Evolutionary conservation across 2,329 filamentous ascomycete species (phyloP), one percentile per base, ranked within the genome.

Genomic region (Penicillium sp.): DNA sequence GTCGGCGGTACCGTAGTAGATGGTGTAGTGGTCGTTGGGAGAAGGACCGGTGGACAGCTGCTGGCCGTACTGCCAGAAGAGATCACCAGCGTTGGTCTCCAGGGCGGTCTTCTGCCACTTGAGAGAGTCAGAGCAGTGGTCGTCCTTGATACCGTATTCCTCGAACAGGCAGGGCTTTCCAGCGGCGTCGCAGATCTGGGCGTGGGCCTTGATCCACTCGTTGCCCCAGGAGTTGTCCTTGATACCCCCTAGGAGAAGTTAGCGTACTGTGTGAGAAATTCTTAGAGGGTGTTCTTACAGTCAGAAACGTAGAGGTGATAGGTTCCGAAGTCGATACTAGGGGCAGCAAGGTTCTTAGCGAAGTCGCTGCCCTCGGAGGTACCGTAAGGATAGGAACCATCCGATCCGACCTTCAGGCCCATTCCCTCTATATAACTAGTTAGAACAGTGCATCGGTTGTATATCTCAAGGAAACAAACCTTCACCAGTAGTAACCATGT

Each of bases 401-500:
- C 77, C 2, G 74, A 73, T 2, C 67, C 64, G 14, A 46, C 44
- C 2, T 62, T 48, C 4, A 64, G 54, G 9, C 79, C 79, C 29
- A 74, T 80, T 5, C 81, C 81, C 59, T 84, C 81, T 64, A 25
- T 7, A 29, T 10, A 15, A 30, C 23, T 15, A 33, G 25, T 19
- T 3, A 27, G 14, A 19, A 14, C 10, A 8, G 14, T 10, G 11
- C 13, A 30, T 2, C 7, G 10, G 27, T 13, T 36, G 13, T 10
- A 33, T 7, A 10, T 23, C 3, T 25, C 10, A 19, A 2, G 3
- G 6, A 23, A 3, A 41, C 45, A 16, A 30, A 63, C 60, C 60
- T 48, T 84, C 80, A 11, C 81, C 80, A 14, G 81, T 70, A 0
- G 76, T 75, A 27, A 84, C 79, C 70, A 84, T 75, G 58, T 83